Base-by-base conservation (phyloP, 2,329 filamentous ascomycete genomes). In the Camillea tinctor region DNA sequence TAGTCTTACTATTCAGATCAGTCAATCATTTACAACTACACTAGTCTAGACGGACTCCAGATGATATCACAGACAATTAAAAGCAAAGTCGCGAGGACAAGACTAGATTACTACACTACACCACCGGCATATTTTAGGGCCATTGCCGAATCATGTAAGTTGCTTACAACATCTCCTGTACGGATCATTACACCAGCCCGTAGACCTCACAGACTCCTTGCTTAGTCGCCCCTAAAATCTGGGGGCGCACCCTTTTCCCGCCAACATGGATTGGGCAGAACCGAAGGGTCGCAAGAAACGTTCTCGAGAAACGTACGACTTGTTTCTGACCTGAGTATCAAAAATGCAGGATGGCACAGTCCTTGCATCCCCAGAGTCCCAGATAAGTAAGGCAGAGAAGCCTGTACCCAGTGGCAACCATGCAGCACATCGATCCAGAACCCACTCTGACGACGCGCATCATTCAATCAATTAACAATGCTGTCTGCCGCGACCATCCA, bases 371-470 rank as follows among this genome's bases (percentile, higher is more conserved):
- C 36, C 36, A 44, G 36, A 44, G 36, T 44, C 36, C 60, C 36
- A 48, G 52, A 52, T 55, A 51, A 52, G 54, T 51, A 20, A 55
- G 44, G 23, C 54, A 58, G 60, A 24, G n/a, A n/a, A n/a, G 52
- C 52, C 26, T 54, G 52, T 26, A 44, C 36, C 20, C 24, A 54
- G 23, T 55, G 51, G 30, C 56, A 62, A 50, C 62, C 61, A 63
- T 56, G 62, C 52, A 56, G 53, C 58, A 60, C 54, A 62, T 59
- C 56, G 49, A 52, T 21, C 50, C 13, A 44, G 36, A 44, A 44
- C 36, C 36, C 36, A 44, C 36, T 44, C n/a, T 44, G 36, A n/a
- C 6, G 36, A 44, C 36, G 36, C 11, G 36, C 36, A 44, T 44
- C 36, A 44, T 44, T 44, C 36, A 44, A 44, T 44, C 36, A 44